A percentile compares a stretch with the other conserved stretches of the same genome.
Conservation (phyloP, 2,329 filamentous ascomycete species). For the Septoria linicola region DNA sequence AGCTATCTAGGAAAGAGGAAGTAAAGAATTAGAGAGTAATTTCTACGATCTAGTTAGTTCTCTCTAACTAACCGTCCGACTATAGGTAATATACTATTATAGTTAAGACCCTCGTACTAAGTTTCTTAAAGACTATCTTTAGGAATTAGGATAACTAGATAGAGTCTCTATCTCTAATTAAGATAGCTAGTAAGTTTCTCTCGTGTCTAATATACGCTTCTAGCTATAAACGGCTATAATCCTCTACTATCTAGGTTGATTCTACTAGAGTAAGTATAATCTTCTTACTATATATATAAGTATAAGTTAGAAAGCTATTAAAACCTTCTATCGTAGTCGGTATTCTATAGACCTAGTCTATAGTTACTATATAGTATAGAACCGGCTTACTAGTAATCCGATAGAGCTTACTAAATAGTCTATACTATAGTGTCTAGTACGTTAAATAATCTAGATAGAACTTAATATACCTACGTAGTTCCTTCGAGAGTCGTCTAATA, state of each 20-base stretch:
- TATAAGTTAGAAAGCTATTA: conserved; percentile 1
- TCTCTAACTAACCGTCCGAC: background rate
- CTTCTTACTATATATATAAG: background rate
- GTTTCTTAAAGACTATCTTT: too few species aligned
- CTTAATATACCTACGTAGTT: too few species aligned
- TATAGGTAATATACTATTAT: background rate
- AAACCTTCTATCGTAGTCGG: background rate
- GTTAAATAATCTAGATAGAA: too few species aligned
- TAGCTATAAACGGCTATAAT: background rate
- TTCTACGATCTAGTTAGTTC: background rate
- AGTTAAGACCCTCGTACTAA: background rate
- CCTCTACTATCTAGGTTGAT: background rate
- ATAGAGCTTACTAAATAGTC: background rate
- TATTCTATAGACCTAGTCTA: conserved; percentile 1
- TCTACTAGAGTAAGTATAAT: background rate
- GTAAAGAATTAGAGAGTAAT: background rate
- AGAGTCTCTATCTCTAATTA: too few species aligned
- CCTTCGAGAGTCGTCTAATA: too few species aligned
- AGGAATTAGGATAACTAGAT: too few species aligned
- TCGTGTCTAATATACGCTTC: too few species aligned
- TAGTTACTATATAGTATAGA: background rate
- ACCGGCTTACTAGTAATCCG: background rate
- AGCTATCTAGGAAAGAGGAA: too few species aligned
- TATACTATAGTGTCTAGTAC: background rate
- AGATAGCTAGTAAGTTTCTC: too few species aligned